Percentiles rank a stretch among this genome's conserved stretches.
Conservation (phyloP, 2,329 filamentous ascomycete species). For the Elsinoe batatas region DNA sequence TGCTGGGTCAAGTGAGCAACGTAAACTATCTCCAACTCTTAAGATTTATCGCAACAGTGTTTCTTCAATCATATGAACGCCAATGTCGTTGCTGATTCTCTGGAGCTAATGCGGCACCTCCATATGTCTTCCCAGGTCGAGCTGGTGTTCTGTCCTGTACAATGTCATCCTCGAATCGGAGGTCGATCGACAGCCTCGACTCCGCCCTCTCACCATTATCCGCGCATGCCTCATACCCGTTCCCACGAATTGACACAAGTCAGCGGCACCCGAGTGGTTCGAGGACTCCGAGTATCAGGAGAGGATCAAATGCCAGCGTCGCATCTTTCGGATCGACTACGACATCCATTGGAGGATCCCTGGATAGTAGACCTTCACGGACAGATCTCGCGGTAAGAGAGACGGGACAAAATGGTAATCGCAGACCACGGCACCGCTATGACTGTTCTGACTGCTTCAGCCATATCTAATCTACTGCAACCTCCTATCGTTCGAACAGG, state of each 20-base stretch:
- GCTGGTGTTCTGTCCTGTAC: conserved; percentile 13
- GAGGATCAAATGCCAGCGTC: conserved; percentile 68
- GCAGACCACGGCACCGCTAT: background rate
- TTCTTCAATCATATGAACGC: background rate
- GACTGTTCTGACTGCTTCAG: conserved; percentile 32
- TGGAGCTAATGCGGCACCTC: conserved; percentile 14
- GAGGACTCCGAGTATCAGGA: conserved; percentile 36
- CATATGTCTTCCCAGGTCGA: conserved; percentile 18
- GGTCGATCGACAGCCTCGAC: conserved; percentile 41
- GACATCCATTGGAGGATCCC: conserved; percentile 65
- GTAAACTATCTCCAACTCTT: background rate
- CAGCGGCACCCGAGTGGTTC: conserved; percentile 16
- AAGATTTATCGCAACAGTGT: background rate
- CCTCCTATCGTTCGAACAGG: conserved; percentile 84
- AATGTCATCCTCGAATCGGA: conserved; percentile 36
- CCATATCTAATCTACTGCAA: conserved; percentile 88
- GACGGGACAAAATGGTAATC: conserved; percentile 69
- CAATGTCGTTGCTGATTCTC: background rate
- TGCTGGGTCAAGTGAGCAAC: conserved; percentile 7
- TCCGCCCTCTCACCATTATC: conserved; percentile 34
- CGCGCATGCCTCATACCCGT: conserved; percentile 39
- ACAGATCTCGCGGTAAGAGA: conserved; percentile 54
- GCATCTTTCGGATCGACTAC: conserved; percentile 51
- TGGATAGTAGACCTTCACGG: conserved; percentile 58
- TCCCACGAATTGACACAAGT: conserved; percentile 49